Percentiles rank a stretch among this genome's conserved stretches.
Evolutionary conservation across 176 grass and related monocot species (phyloP).

Genomic region (Elaeis guineensis): DNA sequence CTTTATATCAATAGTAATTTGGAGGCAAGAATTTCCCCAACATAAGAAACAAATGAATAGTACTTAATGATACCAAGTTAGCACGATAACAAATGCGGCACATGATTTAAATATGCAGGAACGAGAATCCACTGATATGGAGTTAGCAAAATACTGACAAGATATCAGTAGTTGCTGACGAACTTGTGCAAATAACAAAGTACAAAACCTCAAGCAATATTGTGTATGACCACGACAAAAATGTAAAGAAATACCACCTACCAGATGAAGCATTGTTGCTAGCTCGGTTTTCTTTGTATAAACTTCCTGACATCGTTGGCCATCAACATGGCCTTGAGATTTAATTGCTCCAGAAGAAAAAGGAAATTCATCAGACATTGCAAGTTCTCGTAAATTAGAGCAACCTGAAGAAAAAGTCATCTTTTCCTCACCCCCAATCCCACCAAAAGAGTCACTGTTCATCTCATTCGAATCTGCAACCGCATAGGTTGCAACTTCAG

Average conservation of each 20-base stretch:
- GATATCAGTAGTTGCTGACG: no score
- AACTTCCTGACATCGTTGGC: constrained; percentile 11
- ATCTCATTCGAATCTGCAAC: constrained; percentile 24
- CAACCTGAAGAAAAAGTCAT: constrained; percentile 27
- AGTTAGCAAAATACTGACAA: no score
- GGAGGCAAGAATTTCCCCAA: no score
- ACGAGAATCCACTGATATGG: no score
- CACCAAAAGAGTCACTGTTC: constrained; percentile 3
- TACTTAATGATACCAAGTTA: no score
- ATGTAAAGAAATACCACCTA: constrained; percentile 10
- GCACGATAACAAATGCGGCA: no score
- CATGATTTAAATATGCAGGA: no score
- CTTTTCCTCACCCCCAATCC: constrained; percentile 16
- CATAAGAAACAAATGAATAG: no score
- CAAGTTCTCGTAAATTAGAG: constrained; percentile 16
- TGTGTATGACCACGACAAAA: no score
- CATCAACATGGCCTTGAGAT: not conserved
- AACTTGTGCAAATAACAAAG: no score
- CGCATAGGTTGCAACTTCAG: constrained; percentile 35
- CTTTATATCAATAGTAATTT: no score
- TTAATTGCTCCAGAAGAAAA: constrained; percentile 21
- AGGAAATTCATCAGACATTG: constrained; percentile 11
- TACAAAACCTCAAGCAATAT: no score
- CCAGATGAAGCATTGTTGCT: constrained; percentile 44
- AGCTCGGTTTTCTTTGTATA: constrained; percentile 36